Evolutionary conservation across 2,329 filamentous ascomycete genomes (phyloP).

Genomic region (Xylaria polymorpha): DNA sequence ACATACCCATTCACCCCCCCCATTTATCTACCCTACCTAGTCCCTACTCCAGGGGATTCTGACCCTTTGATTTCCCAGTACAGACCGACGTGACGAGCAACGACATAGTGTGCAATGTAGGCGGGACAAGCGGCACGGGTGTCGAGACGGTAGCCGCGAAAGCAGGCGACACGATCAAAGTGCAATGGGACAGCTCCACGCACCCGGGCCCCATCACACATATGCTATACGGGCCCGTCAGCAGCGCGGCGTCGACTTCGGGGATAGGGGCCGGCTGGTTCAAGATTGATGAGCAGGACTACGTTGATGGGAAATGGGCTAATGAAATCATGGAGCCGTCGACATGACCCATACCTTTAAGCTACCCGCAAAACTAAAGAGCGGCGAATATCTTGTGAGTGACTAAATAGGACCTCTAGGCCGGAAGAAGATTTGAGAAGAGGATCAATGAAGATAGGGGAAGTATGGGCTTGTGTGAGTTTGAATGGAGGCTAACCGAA

Average conservation of each 20-base stretch:
- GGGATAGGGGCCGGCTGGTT: slow-evolving; percentile 55
- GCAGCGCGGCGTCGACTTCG: slow-evolving; percentile 74
- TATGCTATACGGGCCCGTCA: slow-evolving; percentile 53
- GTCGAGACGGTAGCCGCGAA: slow-evolving; percentile 50
- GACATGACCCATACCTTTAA: slow-evolving; percentile 45
- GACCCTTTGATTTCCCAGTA: neutral
- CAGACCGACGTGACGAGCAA: slow-evolving; percentile 46
- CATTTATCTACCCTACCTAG: neutral
- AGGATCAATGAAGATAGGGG: neutral
- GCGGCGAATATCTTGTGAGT: slow-evolving; percentile 50
- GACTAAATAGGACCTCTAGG: neutral
- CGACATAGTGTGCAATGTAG: slow-evolving; percentile 47
- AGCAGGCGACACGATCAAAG: slow-evolving; percentile 52
- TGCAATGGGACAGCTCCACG: slow-evolving; percentile 54
- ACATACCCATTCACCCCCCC: neutral
- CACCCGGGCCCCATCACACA: slow-evolving; percentile 55
- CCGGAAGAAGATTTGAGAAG: neutral
- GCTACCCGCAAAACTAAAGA: slow-evolving; percentile 46
- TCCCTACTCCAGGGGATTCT: neutral
- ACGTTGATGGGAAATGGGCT: slow-evolving; percentile 44
- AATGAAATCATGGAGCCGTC: slow-evolving; percentile 44
- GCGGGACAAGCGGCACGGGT: slow-evolving; percentile 44
- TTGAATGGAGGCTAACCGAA: neutral
- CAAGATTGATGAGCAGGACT: slow-evolving; percentile 47
- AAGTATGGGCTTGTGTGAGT: neutral